Percentiles rank a stretch among this genome's conserved stretches.
phyloP scores from a whole-genome alignment of 805 yeast genomes.

The Torulaspora maleeae region DNA sequence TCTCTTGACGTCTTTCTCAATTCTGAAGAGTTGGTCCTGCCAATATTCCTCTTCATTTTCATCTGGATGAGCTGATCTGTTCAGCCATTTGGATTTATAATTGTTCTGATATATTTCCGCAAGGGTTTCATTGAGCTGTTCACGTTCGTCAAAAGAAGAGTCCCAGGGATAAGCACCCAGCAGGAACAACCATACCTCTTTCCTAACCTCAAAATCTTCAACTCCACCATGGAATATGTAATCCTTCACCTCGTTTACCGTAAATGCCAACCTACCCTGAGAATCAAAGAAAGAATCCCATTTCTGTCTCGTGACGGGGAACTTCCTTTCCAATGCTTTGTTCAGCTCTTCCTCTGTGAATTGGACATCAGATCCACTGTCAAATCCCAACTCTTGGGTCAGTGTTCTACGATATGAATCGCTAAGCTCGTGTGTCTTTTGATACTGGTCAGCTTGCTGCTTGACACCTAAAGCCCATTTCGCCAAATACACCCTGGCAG shows the following conservation, averaged over 20 bases:
- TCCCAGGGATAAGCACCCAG: constrained; percentile 88
- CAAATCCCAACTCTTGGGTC: constrained; percentile 58
- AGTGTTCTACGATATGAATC: constrained; percentile 54
- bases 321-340: constrained; percentile 60
- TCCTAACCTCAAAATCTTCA: constrained; percentile 46
- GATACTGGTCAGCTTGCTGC: constrained; percentile 71
- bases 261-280: constrained; percentile 66
- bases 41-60: constrained; percentile 59
- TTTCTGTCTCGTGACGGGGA: constrained; percentile 47
- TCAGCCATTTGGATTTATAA: constrained; percentile 68
- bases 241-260: constrained; percentile 73
- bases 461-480: constrained; percentile 96
- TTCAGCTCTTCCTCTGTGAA: constrained; percentile 38
- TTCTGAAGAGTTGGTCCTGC: constrained; percentile 84
- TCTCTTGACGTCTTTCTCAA: constrained; percentile 88
- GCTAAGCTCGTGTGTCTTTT: constrained; percentile 46
- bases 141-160: constrained; percentile 64
- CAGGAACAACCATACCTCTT: constrained; percentile 81
- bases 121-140: constrained; percentile 51
- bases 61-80: constrained; percentile 33
- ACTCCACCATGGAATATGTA: constrained; percentile 90
- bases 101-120: constrained; percentile 53
- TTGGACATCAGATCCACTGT: constrained; percentile 29
- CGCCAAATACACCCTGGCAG: constrained; percentile 86
- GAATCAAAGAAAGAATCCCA: constrained; percentile 84